Conservation (phyloP, 352 stramenopile species). For the Globisporangium megalacanthum region DNA sequence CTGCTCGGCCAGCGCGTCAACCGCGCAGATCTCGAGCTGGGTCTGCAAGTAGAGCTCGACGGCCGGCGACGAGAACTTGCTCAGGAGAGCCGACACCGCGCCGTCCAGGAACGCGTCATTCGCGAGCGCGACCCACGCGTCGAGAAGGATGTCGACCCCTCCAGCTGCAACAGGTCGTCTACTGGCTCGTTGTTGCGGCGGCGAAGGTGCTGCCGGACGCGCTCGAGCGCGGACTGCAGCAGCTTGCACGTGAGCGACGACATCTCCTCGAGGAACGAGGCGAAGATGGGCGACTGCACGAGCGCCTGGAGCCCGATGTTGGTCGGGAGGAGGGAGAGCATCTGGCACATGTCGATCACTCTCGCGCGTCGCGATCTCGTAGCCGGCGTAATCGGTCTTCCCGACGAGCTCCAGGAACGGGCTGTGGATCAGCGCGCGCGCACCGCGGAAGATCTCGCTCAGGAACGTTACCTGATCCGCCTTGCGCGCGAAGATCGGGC, state of each 20-base stretch:
- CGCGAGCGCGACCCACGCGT: slow-evolving; percentile 73
- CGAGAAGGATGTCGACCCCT: slow-evolving; percentile 74
- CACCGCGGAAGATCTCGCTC: slow-evolving; percentile 65
- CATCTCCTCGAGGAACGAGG: slow-evolving; percentile 60
- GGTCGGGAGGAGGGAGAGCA: slow-evolving; percentile 69
- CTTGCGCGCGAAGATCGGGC: slow-evolving; percentile 60
- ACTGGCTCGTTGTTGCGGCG: slow-evolving; percentile 39
- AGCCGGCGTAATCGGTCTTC: slow-evolving; percentile 48
- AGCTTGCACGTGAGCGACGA: slow-evolving; percentile 65
- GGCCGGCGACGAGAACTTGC: slow-evolving; percentile 52
- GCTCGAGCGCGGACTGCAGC: slow-evolving; percentile 54
- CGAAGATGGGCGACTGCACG: slow-evolving; percentile 36
- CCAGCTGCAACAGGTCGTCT: slow-evolving; percentile 79
- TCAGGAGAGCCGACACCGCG: slow-evolving; percentile 24
- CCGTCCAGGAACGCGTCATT: slow-evolving; percentile 50
- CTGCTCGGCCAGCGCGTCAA: slow-evolving; percentile 60
- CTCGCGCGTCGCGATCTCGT: slow-evolving; percentile 74
- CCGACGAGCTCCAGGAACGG: slow-evolving; percentile 70
- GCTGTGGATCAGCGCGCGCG: slow-evolving; percentile 54
- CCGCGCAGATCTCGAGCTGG: slow-evolving; percentile 60
- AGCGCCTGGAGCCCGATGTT: slow-evolving; percentile 65
- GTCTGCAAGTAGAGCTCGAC: slow-evolving; percentile 74
- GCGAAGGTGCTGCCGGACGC: slow-evolving; percentile 51
- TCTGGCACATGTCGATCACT: slow-evolving; percentile 78
- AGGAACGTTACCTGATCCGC: slow-evolving; percentile 62